Evolutionary conservation across 129 eudicot species (phyloP), one percentile per base, ranked within the genome.

Genomic region (Flaveria ramosissima): DNA sequence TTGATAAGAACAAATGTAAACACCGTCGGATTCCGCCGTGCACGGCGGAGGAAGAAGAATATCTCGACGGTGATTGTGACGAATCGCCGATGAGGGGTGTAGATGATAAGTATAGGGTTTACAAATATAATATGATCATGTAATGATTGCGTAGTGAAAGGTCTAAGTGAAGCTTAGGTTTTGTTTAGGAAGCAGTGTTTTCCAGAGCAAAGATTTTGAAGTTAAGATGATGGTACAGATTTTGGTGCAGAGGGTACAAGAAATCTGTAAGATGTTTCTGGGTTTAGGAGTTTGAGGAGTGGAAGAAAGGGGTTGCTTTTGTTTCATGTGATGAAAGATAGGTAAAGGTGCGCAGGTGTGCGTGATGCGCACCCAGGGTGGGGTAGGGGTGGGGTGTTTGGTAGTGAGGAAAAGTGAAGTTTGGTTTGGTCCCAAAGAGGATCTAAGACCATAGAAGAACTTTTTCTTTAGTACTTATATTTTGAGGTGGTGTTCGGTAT

Each of bases 71-170:
- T 17, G 52, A 82, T 81, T 75, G 77, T 76, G 79, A 72, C 79
- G 41, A 73, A 77, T 56, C 71, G 82, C 72, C 83, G 78, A 70
- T 61, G 45, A 71, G 78, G 27, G 27, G 47, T 68, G 41, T 36
- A 4, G 56, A 21, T 9, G 61, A 78, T 77, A 53, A 23, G 71
- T 26, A 70, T 57, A 17, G 50, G 71, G 13, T 78, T 70, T 56
- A 60, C 20, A 74, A 73, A 52, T 71, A 73, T 79, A 80, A 76
- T 80, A 71, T 65, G 82, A 80, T 84, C 80, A 76, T 80, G 79
- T 72, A 71, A 80, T 76, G 82, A 84, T 84, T 76, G 77, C 74
- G 72, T 57, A 82, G 86, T 85, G 83, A 82, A 85, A 87, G 85
- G 77, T 70, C 52, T 57, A 70, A 70, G 68, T 45, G 82, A 78